Conservation (phyloP, 1,139 yeast genomes). For the Groenewaldozyma sp. region DNA sequence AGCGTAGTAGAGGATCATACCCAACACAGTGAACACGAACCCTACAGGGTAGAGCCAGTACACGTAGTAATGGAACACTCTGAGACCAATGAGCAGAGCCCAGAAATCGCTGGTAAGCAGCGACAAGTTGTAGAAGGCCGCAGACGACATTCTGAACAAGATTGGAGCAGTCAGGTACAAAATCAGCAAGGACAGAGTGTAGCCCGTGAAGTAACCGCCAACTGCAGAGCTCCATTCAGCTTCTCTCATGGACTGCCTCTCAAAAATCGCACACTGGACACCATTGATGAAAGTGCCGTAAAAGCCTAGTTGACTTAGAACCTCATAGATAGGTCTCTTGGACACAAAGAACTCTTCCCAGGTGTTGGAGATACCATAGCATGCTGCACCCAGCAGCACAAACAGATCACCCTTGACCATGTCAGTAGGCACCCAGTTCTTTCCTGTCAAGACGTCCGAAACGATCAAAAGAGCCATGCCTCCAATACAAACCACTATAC, state of each 20-base stretch:
- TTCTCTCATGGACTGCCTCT: conserved; percentile 28
- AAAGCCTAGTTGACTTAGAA: conserved; percentile 35
- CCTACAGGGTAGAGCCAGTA: conserved; percentile 40
- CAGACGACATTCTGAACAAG: conserved; percentile 37
- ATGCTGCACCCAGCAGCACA: conserved; percentile 36
- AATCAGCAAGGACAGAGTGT: conserved; percentile 32
- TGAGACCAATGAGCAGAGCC: conserved; percentile 35
- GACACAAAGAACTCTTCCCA: conserved; percentile 37
- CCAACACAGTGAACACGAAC: conserved; percentile 34
- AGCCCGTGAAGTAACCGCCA: conserved; percentile 37
- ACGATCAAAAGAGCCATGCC: conserved; percentile 37
- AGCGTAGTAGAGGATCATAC: conserved; percentile 34
- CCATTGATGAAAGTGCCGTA: conserved; percentile 36
- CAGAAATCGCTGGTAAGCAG: conserved; percentile 37
- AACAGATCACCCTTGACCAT: conserved; percentile 37
- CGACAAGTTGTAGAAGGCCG: conserved; percentile 38
- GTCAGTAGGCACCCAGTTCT: conserved; percentile 31
- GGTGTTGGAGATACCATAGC: conserved; percentile 37
- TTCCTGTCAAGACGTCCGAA: conserved; percentile 33
- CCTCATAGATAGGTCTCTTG: conserved; percentile 37
- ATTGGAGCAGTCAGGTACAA: conserved; percentile 35
- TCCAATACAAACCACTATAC: conserved; percentile 34
- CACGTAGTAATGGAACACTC: conserved; percentile 36
- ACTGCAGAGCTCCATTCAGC: conserved; percentile 34
- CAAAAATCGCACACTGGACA: conserved; percentile 36